Evolutionary conservation across 768 basidiomycete genomes (phyloP).

Genomic region (Auricularia heimuer): DNA sequence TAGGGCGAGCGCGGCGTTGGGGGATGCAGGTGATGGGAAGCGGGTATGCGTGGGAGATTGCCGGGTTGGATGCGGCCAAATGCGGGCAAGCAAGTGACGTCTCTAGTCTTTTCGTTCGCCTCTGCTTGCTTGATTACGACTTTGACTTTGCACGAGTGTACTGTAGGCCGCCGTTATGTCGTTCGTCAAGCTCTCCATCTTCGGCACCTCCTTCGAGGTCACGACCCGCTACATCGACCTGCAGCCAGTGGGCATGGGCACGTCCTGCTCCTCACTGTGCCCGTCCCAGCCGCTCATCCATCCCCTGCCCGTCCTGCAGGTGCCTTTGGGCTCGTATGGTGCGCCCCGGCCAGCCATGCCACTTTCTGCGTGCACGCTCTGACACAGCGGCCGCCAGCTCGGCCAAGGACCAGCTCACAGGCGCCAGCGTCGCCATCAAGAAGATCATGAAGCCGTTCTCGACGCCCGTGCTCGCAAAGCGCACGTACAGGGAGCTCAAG

Average conservation of each 20-base stretch:
- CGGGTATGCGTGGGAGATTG: too few species aligned
- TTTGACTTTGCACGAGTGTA: background rate
- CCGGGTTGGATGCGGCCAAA: background rate
- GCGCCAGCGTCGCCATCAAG: conserved; percentile 94
- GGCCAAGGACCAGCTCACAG: conserved; percentile 90
- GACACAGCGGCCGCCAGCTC: conserved; percentile 41
- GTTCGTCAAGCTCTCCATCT: conserved; percentile 97
- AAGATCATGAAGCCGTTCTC: conserved; percentile 99
- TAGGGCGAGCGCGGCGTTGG: too few species aligned
- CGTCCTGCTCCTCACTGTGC: conserved; percentile 19
- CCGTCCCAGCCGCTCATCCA: background rate
- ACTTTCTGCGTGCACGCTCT: conserved; percentile 2
- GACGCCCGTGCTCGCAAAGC: conserved; percentile 94
- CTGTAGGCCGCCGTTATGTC: conserved; percentile 42
- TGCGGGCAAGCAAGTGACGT: background rate
- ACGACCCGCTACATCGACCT: conserved; percentile 98
- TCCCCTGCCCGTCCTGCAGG: conserved; percentile 32
- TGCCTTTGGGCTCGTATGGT: conserved; percentile 98
- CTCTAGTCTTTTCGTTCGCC: background rate
- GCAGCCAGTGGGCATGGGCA: conserved; percentile 98
- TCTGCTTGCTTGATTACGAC: background rate
- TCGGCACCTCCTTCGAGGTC: conserved; percentile 97
- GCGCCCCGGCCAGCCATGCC: conserved; percentile 16
- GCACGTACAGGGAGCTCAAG: conserved; percentile 97
- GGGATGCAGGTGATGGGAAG: too few species aligned